These are phyloP conservation scores for Aspergillus intermedius DNA, from an alignment of 2,329 filamentous ascomycete species.

Conservation along the genomic window DNA sequence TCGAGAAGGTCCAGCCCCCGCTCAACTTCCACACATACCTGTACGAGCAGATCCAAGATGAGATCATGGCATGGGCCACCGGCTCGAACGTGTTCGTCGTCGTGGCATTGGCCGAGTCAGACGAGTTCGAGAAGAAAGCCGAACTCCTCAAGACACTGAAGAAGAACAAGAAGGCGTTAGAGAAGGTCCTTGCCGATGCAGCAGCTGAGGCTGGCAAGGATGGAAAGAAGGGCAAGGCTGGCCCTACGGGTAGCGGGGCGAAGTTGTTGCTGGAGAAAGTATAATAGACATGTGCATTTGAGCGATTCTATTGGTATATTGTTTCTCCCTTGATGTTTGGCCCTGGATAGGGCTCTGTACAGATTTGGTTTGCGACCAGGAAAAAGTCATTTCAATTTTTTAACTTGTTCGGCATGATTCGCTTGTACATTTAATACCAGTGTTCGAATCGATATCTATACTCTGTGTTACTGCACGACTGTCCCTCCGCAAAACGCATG, in stretches of 20 bases:
- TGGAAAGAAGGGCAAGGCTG: slow-evolving; percentile 30
- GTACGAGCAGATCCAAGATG: slow-evolving; percentile 71
- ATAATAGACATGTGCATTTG: slow-evolving; percentile 11
- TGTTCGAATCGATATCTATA: too few species aligned
- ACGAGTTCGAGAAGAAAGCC: slow-evolving; percentile 59
- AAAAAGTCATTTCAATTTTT: background rate
- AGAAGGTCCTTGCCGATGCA: slow-evolving; percentile 47
- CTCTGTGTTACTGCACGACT: too few species aligned
- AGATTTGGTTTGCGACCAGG: background rate
- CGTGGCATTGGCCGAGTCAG: slow-evolving; percentile 69
- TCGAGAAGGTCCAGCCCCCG: slow-evolving; percentile 66
- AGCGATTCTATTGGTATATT: background rate
- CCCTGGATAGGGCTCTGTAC: background rate
- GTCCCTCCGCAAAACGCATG: too few species aligned
- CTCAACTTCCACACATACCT: slow-evolving; percentile 74
- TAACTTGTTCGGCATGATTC: too few species aligned
- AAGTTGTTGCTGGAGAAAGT: slow-evolving; percentile 35
- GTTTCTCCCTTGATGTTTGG: background rate
- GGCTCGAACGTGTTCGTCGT: slow-evolving; percentile 82
- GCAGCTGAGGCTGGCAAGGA: slow-evolving; percentile 49
- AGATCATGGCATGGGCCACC: slow-evolving; percentile 76
- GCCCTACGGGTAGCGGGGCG: slow-evolving; percentile 42
- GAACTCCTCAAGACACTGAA: slow-evolving; percentile 64
- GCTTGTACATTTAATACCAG: too few species aligned
- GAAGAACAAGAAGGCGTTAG: slow-evolving; percentile 64